Evolutionary conservation across 2,329 filamentous ascomycete species (phyloP), one percentile per base, ranked within the genome.

Genomic region (Paradendryphiella salina): DNA sequence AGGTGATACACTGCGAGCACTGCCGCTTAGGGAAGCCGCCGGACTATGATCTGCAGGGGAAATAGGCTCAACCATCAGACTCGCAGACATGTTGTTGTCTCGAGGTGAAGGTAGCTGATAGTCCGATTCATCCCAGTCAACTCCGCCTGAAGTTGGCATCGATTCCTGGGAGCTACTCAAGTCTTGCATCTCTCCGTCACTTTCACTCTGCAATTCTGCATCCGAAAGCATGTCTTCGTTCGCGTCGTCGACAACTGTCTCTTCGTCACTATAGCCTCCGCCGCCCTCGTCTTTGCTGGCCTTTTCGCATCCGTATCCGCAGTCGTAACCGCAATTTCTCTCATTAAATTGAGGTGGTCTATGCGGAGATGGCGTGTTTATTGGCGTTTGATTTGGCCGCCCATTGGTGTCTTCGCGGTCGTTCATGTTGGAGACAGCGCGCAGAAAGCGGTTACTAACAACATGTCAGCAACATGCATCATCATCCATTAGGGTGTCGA

Each of bases 251-350:
- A 47, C 14, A 11, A 26, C 26, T 4, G 41, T 39, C 36, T 47
- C 26, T 5, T 33, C 40, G 37, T 49, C 50, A 26, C 47, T 46
- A 32, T 33, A 54, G 56, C 41, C 42, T n/a, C 40, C 59, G 15
- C 54, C 56, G 21, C 38, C 55, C 20, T 56, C 60, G 26, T 41
- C 55, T n/a, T 54, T 47, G 9, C 31, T 23, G 21, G 40, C 51
- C 21, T 52, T 53, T 9, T 51, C 50, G 36, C 61, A 63, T 8
- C 64, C 62, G 42, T 56, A 59, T 15, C 61, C 62, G 33, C 63
- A 67, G 15, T 54, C 57, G 39, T 60, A 68, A 6, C 64, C 55
- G 32, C 63, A 67, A 8, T 61, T 57, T 2, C 56, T 56, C 18
- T 50, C 44, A 17, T 68, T 65, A 23, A 61, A 50, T 14, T 66